Conservation (phyloP, 148 eudicot genomes). For the Euryodendron excelsum region DNA sequence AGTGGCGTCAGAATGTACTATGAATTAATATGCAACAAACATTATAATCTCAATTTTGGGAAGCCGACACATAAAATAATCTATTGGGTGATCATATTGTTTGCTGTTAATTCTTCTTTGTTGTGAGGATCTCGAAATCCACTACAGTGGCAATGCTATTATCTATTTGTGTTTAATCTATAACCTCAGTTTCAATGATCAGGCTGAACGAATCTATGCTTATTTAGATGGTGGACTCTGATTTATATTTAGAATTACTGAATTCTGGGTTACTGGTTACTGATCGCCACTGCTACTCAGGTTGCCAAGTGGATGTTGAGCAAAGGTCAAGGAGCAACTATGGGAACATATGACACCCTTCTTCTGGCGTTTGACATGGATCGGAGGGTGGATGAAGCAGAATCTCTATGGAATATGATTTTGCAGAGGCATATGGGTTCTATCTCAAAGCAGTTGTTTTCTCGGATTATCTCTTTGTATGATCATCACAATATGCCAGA, state of each 20-base stretch:
- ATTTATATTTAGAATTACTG: background rate
- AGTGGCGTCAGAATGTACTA: background rate
- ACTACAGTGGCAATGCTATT: background rate
- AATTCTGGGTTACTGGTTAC: background rate
- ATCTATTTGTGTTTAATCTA: background rate
- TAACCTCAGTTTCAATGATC: background rate
- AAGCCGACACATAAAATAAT: background rate
- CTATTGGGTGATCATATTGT: background rate
- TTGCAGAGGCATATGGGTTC: slow-evolving; percentile 79
- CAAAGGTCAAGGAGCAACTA: slow-evolving; percentile 97
- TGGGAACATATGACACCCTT: slow-evolving; percentile 79
- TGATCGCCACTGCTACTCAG: slow-evolving; percentile 30
- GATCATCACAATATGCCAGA: slow-evolving; percentile 71
- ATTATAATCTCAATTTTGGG: background rate
- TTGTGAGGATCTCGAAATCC: background rate
- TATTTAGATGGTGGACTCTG: background rate
- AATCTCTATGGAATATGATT: slow-evolving; percentile 87
- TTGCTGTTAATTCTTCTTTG: background rate
- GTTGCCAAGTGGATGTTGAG: slow-evolving; percentile 96
- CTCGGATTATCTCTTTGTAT: slow-evolving; percentile 79
- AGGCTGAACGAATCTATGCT: background rate
- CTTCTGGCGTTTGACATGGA: slow-evolving; percentile 77
- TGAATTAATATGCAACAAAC: background rate
- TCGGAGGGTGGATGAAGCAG: slow-evolving; percentile 78
- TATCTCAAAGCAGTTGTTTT: slow-evolving; percentile 68